Evolutionary conservation across 768 basidiomycete genomes (phyloP).

Genomic region (Hygrocybe coccinea): DNA sequence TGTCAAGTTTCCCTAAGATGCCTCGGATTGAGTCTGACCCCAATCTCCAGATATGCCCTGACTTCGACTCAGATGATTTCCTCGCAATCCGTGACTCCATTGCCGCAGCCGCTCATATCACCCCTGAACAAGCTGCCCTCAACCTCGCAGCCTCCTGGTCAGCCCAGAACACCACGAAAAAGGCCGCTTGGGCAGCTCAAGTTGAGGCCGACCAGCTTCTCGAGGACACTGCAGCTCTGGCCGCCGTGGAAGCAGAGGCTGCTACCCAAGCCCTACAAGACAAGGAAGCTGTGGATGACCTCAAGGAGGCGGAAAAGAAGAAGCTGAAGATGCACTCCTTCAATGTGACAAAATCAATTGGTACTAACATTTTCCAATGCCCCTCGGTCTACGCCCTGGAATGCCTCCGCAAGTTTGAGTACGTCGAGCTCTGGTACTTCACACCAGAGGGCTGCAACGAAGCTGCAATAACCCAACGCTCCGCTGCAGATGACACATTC

Average conservation of each 20-base stretch:
- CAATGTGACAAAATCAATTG: background rate
- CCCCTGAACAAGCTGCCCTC: background rate
- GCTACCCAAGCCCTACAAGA: background rate
- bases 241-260: background rate
- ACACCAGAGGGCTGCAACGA: conserved; percentile 8
- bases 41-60: background rate
- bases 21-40: background rate
- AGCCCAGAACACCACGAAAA: background rate
- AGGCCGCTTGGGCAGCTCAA: background rate
- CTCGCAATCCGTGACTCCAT: background rate
- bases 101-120: background rate
- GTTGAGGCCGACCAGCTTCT: background rate
- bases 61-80: background rate
- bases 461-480: background rate
- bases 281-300: background rate
- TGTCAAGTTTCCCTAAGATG: background rate
- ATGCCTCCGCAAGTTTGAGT: conserved; percentile 13
- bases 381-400: conserved; percentile 8
- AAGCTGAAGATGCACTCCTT: background rate
- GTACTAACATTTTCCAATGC: background rate
- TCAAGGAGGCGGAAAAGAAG: background rate
- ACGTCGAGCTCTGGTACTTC: conserved; percentile 12
- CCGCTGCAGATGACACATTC: conserved; percentile 10
- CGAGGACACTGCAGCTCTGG: background rate
- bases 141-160: background rate